phyloP scores from a whole-genome alignment of 2,329 filamentous ascomycete species.

The Fusarium sp. region DNA sequence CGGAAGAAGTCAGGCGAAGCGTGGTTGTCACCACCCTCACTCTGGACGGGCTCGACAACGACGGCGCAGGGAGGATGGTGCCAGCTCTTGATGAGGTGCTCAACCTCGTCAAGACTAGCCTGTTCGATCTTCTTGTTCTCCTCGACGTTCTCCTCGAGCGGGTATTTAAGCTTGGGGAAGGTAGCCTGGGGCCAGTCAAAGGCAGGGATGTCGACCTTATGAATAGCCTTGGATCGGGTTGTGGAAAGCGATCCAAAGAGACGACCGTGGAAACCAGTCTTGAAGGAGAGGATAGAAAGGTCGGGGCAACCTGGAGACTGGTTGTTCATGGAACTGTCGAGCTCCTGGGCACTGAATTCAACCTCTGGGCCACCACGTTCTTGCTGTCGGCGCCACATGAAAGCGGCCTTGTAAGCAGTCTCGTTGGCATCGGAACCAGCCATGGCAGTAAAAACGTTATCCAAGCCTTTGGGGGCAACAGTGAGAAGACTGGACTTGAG shows the following conservation, averaged over 20 bases:
- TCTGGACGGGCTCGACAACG: slow-evolving; percentile 91
- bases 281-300: slow-evolving; percentile 90
- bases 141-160: slow-evolving; percentile 79
- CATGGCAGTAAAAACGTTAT: slow-evolving; percentile 92
- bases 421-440: slow-evolving; percentile 94
- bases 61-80: slow-evolving; percentile 84
- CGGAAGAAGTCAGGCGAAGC: slow-evolving; percentile 89
- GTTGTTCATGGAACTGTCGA: slow-evolving; percentile 82
- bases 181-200: slow-evolving; percentile 95
- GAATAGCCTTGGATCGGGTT: slow-evolving; percentile 91
- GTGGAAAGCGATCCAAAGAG: slow-evolving; percentile 89
- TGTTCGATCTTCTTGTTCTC: slow-evolving; percentile 88
- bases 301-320: slow-evolving; percentile 78
- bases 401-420: slow-evolving; percentile 93
- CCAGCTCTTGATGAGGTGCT: slow-evolving; percentile 82
- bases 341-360: slow-evolving; percentile 83
- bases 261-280: slow-evolving; percentile 88
- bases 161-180: slow-evolving; percentile 88
- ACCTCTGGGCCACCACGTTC: slow-evolving; percentile 82
- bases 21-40: slow-evolving; percentile 95
- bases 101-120: slow-evolving; percentile 83
- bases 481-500: slow-evolving; percentile 83
- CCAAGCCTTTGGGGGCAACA: slow-evolving; percentile 83
- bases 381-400: slow-evolving; percentile 88
- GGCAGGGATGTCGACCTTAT: slow-evolving; percentile 94